Evolutionary conservation across 2,329 filamentous ascomycete species (phyloP), one percentile per base, ranked within the genome.

Genomic region (Xylariales sp.): DNA sequence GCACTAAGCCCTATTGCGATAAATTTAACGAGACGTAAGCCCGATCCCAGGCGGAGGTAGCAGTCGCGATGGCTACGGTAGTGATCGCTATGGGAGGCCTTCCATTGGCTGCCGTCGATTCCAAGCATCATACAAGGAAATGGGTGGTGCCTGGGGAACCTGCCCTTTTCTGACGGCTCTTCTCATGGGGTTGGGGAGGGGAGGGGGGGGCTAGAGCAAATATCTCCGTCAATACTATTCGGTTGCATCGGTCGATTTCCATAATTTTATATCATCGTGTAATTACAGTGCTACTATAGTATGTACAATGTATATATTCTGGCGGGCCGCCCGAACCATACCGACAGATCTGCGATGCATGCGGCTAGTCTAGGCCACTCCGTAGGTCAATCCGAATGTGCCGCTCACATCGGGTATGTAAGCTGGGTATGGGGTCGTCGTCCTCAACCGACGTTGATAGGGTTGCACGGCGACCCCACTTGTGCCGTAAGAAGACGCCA

Each of bases 1-100:
- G 70, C 78, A 75, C 80, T 80, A 81, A 77, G 73, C 78, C 76
- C 59, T 74, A 75, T 80, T 78, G 72, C 75, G 79, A 79, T 75
- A 80, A 79, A 72, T 78, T 81, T 80, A 75, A 80, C 80, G 79
- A 81, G 72, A 66, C 32, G 63, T 62, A 63, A 72, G 69, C 62
- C 57, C 48, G 50, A 49, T 36, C 41, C 43, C 14, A 34, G 62
- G 41, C 43, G 16, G 34, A 53, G 49, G 68, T 54, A 28, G 56
- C 48, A 58, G 57, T 57, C 34, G 9, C 48, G 36, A 58, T 55
- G 64, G 64, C 48, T 43, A 56, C 58, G 57, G 68, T 68, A 63
- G 69, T 62, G 50, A 61, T 74, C 71, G 69, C 72, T 70, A 73
- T 60, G 61, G 39, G 64, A 65, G 65, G 23, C 55, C 39, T 46